Evolutionary conservation across 495 filamentous ascomycete genomes (phyloP), one percentile per base, ranked within the genome.

Genomic region (Neurospora sp.): DNA sequence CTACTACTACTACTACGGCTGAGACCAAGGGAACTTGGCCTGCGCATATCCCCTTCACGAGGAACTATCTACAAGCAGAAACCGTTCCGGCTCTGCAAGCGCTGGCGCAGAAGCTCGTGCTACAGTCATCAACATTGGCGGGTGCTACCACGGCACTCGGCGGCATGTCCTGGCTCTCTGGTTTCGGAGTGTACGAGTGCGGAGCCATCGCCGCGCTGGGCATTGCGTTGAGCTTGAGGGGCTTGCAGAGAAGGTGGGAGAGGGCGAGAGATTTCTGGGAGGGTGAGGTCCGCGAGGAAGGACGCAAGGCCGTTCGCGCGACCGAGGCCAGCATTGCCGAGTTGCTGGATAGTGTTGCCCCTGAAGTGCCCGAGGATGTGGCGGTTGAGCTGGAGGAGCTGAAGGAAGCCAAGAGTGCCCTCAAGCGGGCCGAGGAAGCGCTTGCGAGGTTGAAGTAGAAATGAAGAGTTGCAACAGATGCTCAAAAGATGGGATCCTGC

Each of bases 191-290:
- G 0, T 96, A 96, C 78, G 93, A 95, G 80, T 90, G 92, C 14
- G 89, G 91, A 39, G 92, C 91, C 16, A 83, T 97, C n/a, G 93
- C 90, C 0, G 93, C 93, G 4, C 80, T 96, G 7, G 94, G 93
- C 9, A 77, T 93, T 7, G 90, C 92, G 5, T 92, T 90, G 84
- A 90, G 91, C 72, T 78, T 95, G 75, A 83, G 90, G 31, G 85
- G 91, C 27, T 85, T 98, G 83, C 95, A 98, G 81, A 89, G 81
- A 75, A 84, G 88, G 76, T 98, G 95, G 95, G 92, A 94, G 74
- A 80, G 77, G 9, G 92, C 91, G 12, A 87, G 91, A 44, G 81
- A 76, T 8, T 88, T 86, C 75, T 98, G 93, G 91, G 89, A 94
- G 78, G 89, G 85, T 5, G 89, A 92, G 77, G 88, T 97, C 11